These are phyloP conservation scores for Thelephora ganbajun DNA, from an alignment of 768 basidiomycete genomes.

Conservation along the genomic window DNA sequence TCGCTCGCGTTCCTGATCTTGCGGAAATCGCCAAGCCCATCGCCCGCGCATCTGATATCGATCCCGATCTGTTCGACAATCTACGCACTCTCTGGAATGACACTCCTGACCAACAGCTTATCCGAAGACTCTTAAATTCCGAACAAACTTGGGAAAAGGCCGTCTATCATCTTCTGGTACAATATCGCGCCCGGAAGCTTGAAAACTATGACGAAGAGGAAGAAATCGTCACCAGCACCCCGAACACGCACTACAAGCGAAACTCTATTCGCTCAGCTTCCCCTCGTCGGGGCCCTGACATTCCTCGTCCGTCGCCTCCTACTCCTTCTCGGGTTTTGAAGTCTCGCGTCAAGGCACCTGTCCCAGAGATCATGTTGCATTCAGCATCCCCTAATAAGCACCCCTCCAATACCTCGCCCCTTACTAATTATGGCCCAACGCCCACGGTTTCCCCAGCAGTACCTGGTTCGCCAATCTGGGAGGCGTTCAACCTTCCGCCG, in stretches of 20 bases:
- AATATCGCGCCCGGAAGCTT: constrained; percentile 64
- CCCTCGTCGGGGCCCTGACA: constrained; percentile 30
- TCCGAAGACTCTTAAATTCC: constrained; percentile 45
- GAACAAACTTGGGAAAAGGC: constrained; percentile 91
- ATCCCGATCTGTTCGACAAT: constrained; percentile 83
- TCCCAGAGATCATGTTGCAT: not conserved
- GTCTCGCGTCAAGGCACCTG: not conserved
- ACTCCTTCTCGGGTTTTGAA: constrained; percentile 6
- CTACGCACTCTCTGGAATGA: constrained; percentile 87
- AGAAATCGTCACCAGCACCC: constrained; percentile 22
- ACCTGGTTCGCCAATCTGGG: constrained; percentile 20
- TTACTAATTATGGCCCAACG: constrained; percentile 8
- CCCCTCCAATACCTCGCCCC: constrained; percentile 15
- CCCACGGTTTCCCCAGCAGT: constrained; percentile 15
- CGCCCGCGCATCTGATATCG: constrained; percentile 48
- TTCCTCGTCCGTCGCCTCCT: constrained; percentile 7
- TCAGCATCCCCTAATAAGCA: constrained; percentile 9
- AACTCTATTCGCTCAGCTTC: constrained; percentile 22
- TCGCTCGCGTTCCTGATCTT: constrained; percentile 39
- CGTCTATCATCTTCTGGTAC: constrained; percentile 81
- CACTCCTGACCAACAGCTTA: constrained; percentile 58
- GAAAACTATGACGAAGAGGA: constrained; percentile 69
- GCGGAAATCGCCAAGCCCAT: constrained; percentile 61
- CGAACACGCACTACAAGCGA: constrained; percentile 10
- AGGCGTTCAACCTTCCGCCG: constrained; percentile 22